phyloP scores from a whole-genome alignment of 116 monocot species.

The Trichopus zeylanicus region DNA sequence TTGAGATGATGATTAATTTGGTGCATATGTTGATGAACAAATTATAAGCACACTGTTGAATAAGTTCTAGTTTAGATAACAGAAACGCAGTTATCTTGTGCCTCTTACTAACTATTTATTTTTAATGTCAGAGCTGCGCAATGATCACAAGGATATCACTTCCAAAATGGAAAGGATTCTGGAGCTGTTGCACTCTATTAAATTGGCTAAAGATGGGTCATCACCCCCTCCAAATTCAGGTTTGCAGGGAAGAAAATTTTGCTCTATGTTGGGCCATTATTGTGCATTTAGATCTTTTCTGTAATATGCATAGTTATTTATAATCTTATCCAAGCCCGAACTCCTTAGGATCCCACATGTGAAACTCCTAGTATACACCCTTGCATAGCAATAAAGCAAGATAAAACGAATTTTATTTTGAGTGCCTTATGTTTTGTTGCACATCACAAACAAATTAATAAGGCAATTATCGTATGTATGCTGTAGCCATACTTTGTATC shows the following conservation, averaged over 20 bases:
- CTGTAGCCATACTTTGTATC: too few relatives aligned
- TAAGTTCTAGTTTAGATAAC: too few relatives aligned
- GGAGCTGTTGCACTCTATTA: constrained; percentile 66
- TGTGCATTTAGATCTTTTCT: background rate
- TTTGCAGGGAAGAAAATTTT: background rate
- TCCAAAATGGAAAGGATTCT: constrained; percentile 65
- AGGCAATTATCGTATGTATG: too few relatives aligned
- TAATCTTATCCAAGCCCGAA: background rate
- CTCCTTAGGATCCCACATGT: background rate
- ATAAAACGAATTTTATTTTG: too few relatives aligned
- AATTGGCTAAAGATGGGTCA: constrained; percentile 22
- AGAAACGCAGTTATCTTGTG: too few relatives aligned
- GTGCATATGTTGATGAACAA: too few relatives aligned
- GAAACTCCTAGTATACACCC: background rate
- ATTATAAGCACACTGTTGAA: too few relatives aligned
- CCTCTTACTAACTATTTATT: background rate
- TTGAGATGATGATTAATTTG: too few relatives aligned
- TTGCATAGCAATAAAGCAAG: too few relatives aligned
- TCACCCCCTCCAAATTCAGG: constrained; percentile 22
- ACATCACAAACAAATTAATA: too few relatives aligned
- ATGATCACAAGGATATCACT: constrained; percentile 70
- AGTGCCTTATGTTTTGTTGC: too few relatives aligned
- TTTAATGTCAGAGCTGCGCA: constrained; percentile 44
- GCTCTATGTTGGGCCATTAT: background rate
- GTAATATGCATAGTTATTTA: background rate